These are phyloP conservation scores for Aspergillus kassunensis DNA, from an alignment of 495 filamentous ascomycete species.

Conservation along the genomic window DNA sequence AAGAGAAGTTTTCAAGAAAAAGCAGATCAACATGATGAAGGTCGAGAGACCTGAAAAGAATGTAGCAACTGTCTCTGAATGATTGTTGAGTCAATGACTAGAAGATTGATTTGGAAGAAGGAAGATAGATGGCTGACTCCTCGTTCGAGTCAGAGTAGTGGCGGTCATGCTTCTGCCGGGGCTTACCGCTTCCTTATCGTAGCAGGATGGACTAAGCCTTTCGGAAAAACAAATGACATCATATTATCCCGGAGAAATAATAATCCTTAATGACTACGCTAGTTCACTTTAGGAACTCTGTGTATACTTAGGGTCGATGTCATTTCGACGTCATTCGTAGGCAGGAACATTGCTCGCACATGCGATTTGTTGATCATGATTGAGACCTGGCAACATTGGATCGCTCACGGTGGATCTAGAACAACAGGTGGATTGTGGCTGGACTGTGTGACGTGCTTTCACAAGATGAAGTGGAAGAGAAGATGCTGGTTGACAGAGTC, in stretches of 20 bases:
- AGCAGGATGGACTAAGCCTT: neutral
- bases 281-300: no score
- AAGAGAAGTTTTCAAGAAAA: neutral
- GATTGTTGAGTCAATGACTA: neutral
- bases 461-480: neutral
- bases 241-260: neutral
- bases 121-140: neutral
- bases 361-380: no score
- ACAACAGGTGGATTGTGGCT: conserved; percentile 4
- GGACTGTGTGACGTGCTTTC: conserved; percentile 2
- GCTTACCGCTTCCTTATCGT: neutral
- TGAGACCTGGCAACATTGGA: no score
- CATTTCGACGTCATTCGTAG: neutral
- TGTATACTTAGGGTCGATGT: neutral
- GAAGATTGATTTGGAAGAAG: no score
- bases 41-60: conserved; percentile 13
- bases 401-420: neutral
- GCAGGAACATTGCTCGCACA: no score
- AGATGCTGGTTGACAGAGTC: no score
- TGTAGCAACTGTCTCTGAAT: neutral
- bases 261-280: neutral
- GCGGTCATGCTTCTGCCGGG: neutral
- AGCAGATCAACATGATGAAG: conserved; percentile 20
- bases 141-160: neutral
- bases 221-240: neutral